Base-by-base conservation (phyloP, 2,329 filamentous ascomycete genomes). In the Aspergillus jensenii region DNA sequence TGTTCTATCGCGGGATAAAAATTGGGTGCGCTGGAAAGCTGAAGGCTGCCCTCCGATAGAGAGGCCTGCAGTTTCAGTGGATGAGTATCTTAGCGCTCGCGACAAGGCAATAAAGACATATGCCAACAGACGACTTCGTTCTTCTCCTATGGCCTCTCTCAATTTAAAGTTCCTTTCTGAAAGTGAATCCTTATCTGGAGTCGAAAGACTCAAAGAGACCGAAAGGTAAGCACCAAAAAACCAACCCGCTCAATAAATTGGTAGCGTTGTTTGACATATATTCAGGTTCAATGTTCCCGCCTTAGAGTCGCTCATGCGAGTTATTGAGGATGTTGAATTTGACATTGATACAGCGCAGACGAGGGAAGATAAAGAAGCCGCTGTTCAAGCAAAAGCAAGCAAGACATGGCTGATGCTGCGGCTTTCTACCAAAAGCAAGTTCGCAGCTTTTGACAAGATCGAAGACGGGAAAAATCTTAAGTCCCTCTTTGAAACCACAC, bases 11-110 rank as follows among this genome's bases (percentile, higher is more conserved):
- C 85, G 95, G 62, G 95, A 99, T 75, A 98, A 97, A 79, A 97
- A 98, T 71, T 99, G 96, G 96, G 92, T 96, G 45, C 89, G 92
- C 62, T 99, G 95, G 95, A 99, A 99, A 78, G 88, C 93, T 59
- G 92, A 97, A 72, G 91, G 88, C 65, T 99, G 95, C 72, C 91
- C 91, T 23, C 85, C 89, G 6, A 98, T 99, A 68, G 87, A 93
- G 69, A 84, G 86, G 59, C 85, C 89, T 21, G 80, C 90, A 11
- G 83, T 98, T 31, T 82, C 87, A 3, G 82, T 88, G 1, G 76
- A 84, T 27, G 84, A 88, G 47, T 93, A 92, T 71, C 75, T 87
- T 40, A 83, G 87, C 54, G 88, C 92, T 23, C 89, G 88, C 71
- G 79, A 82, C 31, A 80, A 84, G 46, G 87, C 87, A 3, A 82